Evolutionary conservation across 108 stramenopile genomes (phyloP).

Genomic region (Cyclotella atomus): DNA sequence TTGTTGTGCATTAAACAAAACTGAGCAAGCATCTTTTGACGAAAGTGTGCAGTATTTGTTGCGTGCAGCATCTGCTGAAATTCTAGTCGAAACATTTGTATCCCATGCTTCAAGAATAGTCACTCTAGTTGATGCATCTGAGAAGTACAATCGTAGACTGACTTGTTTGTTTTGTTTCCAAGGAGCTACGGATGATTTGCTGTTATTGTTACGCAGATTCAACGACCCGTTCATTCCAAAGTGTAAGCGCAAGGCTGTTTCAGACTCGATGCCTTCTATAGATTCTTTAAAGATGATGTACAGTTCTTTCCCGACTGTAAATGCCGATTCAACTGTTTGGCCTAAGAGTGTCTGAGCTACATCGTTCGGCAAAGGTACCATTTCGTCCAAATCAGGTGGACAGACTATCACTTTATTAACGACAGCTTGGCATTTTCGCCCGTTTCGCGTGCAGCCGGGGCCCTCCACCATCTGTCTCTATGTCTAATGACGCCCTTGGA

Average conservation of each 20-base stretch:
- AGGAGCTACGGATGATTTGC: conserved; percentile 22
- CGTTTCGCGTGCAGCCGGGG: conserved; percentile 69
- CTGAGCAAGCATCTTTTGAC: conserved; percentile 49
- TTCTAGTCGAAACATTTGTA: conserved; percentile 33
- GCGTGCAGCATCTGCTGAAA: conserved; percentile 48
- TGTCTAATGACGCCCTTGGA: no score
- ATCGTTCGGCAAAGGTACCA: background rate
- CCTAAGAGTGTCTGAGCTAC: conserved; percentile 17
- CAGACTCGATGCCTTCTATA: conserved; percentile 29
- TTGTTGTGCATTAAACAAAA: conserved; percentile 46
- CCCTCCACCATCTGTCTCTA: conserved; percentile 84
- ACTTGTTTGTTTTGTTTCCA: conserved; percentile 45
- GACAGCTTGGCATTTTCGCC: conserved; percentile 43
- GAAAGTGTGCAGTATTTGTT: conserved; percentile 46
- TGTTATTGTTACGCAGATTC: conserved; percentile 18
- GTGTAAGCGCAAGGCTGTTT: conserved; percentile 55
- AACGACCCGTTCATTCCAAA: conserved; percentile 75
- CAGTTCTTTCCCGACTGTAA: conserved; percentile 73
- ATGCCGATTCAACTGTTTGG: conserved; percentile 41
- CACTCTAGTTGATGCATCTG: conserved; percentile 3
- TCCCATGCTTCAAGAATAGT: conserved; percentile 50
- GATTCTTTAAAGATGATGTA: conserved; percentile 54
- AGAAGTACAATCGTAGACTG: conserved; percentile 38
- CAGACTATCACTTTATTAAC: conserved; percentile 30
- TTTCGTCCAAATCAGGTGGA: background rate